These are phyloP conservation scores for Backusella tuberculispora DNA, from an alignment of 192 early-diverging fungal species.

Conservation along the genomic window DNA sequence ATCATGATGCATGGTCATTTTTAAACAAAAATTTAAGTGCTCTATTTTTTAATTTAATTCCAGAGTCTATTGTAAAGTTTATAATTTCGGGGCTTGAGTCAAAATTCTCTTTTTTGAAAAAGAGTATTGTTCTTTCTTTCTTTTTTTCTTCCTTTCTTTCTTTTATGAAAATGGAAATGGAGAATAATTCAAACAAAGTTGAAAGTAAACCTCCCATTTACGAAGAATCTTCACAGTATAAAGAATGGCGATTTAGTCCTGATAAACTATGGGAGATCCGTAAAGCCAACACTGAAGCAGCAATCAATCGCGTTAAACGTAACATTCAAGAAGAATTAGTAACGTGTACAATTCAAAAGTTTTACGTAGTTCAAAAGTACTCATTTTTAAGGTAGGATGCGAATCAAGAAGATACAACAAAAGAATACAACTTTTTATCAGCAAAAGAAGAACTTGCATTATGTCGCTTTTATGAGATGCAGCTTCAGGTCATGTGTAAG, in stretches of 20 bases:
- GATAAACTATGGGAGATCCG: constrained; percentile 59
- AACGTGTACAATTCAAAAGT: constrained; percentile 10
- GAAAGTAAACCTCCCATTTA: constrained; percentile 45
- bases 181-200: not conserved
- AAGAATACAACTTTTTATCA: constrained; percentile 49
- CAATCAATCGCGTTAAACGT: constrained; percentile 58
- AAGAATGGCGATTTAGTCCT: constrained; percentile 72
- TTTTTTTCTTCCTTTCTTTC: not conserved
- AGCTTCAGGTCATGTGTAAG: constrained; percentile 47
- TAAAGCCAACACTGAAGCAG: constrained; percentile 55
- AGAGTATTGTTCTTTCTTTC: not conserved
- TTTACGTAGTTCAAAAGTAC: not conserved
- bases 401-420: not conserved
- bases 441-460: constrained; percentile 57
- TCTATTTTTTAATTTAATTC: too few relatives aligned
- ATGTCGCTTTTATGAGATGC: constrained; percentile 58
- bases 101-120: too few relatives aligned
- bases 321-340: constrained; percentile 62
- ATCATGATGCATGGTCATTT: too few relatives aligned
- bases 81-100: too few relatives aligned
- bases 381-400: constrained; percentile 1
- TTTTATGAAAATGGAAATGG: not conserved
- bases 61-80: too few relatives aligned
- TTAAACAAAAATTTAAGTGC: too few relatives aligned
- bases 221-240: constrained; percentile 74